A percentile compares a stretch with the other conserved stretches of the same genome.
These are phyloP conservation scores for Boletales sp. DNA, from an alignment of 768 basidiomycete species.

Conservation along the genomic window DNA sequence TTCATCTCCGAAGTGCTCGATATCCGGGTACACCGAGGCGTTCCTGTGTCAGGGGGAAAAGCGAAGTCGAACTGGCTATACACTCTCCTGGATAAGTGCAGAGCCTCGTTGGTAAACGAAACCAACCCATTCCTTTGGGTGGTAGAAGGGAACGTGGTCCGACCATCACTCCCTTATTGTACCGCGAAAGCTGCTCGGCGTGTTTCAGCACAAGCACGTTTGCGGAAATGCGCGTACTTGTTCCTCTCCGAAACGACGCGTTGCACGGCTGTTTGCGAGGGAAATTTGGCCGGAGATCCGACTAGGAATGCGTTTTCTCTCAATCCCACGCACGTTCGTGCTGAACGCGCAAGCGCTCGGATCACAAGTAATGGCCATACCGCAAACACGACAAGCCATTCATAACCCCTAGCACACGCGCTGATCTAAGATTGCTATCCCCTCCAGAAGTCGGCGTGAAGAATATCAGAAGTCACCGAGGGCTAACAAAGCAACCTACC, in stretches of 20 bases:
- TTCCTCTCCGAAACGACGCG: slow-evolving; percentile 6
- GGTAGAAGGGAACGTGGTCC: slow-evolving; percentile 7
- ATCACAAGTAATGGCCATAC: neutral
- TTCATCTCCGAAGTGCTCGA: slow-evolving; percentile 28
- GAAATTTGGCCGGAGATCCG: slow-evolving; percentile 7
- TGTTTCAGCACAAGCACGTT: slow-evolving; percentile 4
- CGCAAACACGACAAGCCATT: neutral
- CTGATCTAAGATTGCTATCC: slow-evolving; percentile 20
- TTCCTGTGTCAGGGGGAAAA: slow-evolving; percentile 20
- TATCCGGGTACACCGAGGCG: slow-evolving; percentile 25
- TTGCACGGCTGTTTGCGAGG: slow-evolving; percentile 11
- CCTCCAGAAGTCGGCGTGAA: slow-evolving; percentile 1
- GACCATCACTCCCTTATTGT: slow-evolving; percentile 8
- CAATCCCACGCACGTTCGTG: slow-evolving; percentile 3
- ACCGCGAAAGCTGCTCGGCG: slow-evolving; percentile 7
- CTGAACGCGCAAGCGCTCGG: neutral
- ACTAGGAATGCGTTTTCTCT: neutral
- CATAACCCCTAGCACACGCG: neutral
- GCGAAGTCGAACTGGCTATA: slow-evolving; percentile 23
- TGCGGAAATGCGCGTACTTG: slow-evolving; percentile 18
- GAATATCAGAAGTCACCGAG: slow-evolving; percentile 14
- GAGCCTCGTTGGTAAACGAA: slow-evolving; percentile 5
- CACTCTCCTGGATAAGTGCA: slow-evolving; percentile 13
- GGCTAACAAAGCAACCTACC: slow-evolving; percentile 3
- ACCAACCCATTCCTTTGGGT: slow-evolving; percentile 13